phyloP scores from a whole-genome alignment of 1,284 basidiomycete species.

The Pseudomicrostroma phylloplanum region DNA sequence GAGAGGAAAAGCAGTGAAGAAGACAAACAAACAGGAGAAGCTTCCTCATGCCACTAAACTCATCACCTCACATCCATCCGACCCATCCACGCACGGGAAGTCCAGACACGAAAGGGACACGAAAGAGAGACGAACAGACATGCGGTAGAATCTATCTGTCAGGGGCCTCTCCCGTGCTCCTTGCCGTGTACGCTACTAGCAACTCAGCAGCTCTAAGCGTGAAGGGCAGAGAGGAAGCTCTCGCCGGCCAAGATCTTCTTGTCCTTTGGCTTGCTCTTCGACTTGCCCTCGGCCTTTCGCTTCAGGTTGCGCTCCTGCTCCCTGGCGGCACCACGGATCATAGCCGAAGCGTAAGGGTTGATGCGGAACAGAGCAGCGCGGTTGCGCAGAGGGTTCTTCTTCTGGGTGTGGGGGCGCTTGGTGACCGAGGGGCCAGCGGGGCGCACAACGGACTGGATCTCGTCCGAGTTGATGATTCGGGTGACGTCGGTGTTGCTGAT shows the following conservation, averaged over 20 bases:
- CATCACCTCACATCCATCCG: too few species aligned
- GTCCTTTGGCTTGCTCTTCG: conserved; percentile 34
- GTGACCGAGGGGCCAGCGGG: conserved; percentile 68
- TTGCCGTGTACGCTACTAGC: too few species aligned
- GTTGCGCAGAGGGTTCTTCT: conserved; percentile 94
- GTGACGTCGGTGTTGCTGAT: conserved; percentile 95
- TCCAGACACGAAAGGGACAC: too few species aligned
- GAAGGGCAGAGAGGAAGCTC: conserved; percentile 1
- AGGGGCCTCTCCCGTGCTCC: too few species aligned
- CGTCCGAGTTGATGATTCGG: conserved; percentile 79
- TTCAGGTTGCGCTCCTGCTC: conserved; percentile 34
- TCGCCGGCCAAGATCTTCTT: conserved; percentile 46
- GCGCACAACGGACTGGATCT: conserved; percentile 70
- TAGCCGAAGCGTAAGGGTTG: conserved; percentile 85
- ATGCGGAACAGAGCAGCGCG: conserved; percentile 93
- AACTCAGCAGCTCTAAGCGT: conserved; percentile 1
- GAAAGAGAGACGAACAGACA: too few species aligned
- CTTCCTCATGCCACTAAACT: too few species aligned
- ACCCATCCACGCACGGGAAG: too few species aligned
- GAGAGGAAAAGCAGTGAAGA: too few species aligned
- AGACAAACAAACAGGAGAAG: too few species aligned
- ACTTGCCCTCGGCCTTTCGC: conserved; percentile 30
- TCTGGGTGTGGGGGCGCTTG: conserved; percentile 95
- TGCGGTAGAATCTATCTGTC: too few species aligned
- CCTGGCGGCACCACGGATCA: conserved; percentile 45